phyloP scores from a whole-genome alignment of 106 monocot genomes.

The Chionographis japonica region DNA sequence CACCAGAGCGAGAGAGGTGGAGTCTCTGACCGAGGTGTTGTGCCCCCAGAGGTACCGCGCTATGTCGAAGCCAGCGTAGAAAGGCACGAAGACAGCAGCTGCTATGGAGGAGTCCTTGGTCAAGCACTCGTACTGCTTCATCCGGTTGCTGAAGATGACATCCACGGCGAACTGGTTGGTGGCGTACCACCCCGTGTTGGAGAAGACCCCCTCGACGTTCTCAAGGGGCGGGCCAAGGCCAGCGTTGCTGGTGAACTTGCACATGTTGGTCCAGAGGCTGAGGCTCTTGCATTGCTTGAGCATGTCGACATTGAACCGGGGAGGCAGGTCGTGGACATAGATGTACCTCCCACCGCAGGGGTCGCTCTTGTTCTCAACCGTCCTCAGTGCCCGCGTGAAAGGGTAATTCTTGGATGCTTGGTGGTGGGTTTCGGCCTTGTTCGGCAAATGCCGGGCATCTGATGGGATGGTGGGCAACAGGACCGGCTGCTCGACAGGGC shows the following conservation, averaged over 20 bases:
- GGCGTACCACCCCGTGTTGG: constrained; percentile 77
- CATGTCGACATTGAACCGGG: constrained; percentile 69
- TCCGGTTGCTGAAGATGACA: constrained; percentile 73
- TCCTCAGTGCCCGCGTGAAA: constrained; percentile 27
- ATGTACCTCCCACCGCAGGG: constrained; percentile 81
- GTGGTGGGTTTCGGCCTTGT: neutral
- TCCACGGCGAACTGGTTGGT: constrained; percentile 90
- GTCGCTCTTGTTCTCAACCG: constrained; percentile 41
- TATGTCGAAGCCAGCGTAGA: constrained; percentile 86
- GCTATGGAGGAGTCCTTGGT: constrained; percentile 81
- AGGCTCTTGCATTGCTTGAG: constrained; percentile 53
- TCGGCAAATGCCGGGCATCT: neutral
- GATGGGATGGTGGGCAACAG: neutral
- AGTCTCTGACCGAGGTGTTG: constrained; percentile 56
- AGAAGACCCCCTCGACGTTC: constrained; percentile 64
- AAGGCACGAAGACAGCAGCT: constrained; percentile 81
- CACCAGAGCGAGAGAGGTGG: constrained; percentile 57
- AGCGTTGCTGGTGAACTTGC: constrained; percentile 57
- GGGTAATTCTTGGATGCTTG: constrained; percentile 16
- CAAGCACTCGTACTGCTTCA: constrained; percentile 91
- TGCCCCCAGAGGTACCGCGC: constrained; percentile 71
- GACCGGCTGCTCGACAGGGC: neutral
- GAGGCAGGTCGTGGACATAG: constrained; percentile 78
- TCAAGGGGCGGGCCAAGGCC: constrained; percentile 71
- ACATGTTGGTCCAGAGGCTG: constrained; percentile 83